Base-by-base conservation (phyloP, 805 yeast species). In the Phaffomyces thermotolerans region DNA sequence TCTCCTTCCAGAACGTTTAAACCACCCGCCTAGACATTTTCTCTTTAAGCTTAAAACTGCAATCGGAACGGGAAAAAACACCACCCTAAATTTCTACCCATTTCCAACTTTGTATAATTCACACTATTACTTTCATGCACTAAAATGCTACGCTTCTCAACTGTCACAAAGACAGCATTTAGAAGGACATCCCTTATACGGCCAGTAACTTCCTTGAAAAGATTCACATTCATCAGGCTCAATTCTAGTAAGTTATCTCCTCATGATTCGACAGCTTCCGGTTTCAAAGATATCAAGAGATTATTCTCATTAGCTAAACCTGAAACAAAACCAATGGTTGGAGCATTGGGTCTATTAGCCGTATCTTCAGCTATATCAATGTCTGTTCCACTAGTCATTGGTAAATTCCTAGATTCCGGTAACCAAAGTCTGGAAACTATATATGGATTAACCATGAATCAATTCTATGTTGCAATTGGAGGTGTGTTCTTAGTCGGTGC, bases 341-440 rank as follows among this genome's bases (percentile, higher is more conserved):
- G 73, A 18, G 96, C 96, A 0, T 65, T 90, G 34, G 51, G 72
- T 0, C 73, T 86, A 44, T 69, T 91, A 29, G 64, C 80, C 6
- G 57, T 82, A 6, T 79, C 96, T 0, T 84, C 96, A 2, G 76
- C 88, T 1, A 83, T 87, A 6, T 75, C 89, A 24, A 83, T 91
- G 86, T 64, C 82, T 12, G 69, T 91, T 36, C 98, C 98, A 8
- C 67, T 82, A 37, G 71, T 87, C 22, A 84, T 91, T 44, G 98
- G 98, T 29, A 84, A 84, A 55, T 80, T 90, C 39, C 73, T 91
- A 18, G 98, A 90, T 60, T 74, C 56, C 5, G 63, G 58, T 2
- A 52, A 50, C 9, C 57, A 53, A 10, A 45, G 49, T 4, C 44
- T 53, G 20, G 64, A 64, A 23, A 57, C 60, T n/a, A 67, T 75